Base-by-base conservation (phyloP, 768 basidiomycete species). In the Kwoniella pini region DNA sequence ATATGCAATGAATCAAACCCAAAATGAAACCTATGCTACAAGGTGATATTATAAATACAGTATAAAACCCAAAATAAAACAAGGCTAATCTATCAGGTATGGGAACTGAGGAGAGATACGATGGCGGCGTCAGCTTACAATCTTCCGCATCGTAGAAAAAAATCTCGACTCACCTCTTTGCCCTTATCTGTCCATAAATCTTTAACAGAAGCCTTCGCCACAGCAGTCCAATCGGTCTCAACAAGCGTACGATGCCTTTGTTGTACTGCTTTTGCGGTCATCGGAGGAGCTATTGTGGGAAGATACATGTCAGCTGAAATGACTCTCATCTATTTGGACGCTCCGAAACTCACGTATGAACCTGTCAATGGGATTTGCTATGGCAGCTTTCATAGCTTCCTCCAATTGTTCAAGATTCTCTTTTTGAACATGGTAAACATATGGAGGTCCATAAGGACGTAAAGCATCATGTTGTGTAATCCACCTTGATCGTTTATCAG, bases 381-480 rank as follows among this genome's bases (percentile, higher is more conserved):
- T 22, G 6, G 69, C 69, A 19, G 50, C 52, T 19, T 30, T 15
- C 42, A 71, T 45, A 21, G 69, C 69, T 2, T 51, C 48, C 17
- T 39, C 50, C 10, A 65, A 39, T 21, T 58, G 68, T 26, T 55
- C 48, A 28, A 24, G 30, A 57, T 68, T 64, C 13, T 63, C 68
- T 33, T 58, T 54, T 12, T 69, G 54, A 2, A 73, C 66, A 30
- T 71, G 62, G 51, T 76, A 76, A 24, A 76, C 71, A 31, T 63
- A 67, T 4, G 74, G 74, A 22, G 72, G 67, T 1, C 52, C 52
- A 5, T 65, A 48, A 24, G 54, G 62, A 19, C 63, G 21, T 22
- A 72, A 39, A 2, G 65, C 69, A 40, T 70, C 66, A 26, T 74
- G 70, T 53, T 77, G 74, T 4, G 69, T 61, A 19, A 48, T 33